Percentiles rank a stretch among this genome's conserved stretches.
phyloP scores from a whole-genome alignment of 2,329 filamentous ascomycete genomes.

The Aspergillus uvarum region DNA sequence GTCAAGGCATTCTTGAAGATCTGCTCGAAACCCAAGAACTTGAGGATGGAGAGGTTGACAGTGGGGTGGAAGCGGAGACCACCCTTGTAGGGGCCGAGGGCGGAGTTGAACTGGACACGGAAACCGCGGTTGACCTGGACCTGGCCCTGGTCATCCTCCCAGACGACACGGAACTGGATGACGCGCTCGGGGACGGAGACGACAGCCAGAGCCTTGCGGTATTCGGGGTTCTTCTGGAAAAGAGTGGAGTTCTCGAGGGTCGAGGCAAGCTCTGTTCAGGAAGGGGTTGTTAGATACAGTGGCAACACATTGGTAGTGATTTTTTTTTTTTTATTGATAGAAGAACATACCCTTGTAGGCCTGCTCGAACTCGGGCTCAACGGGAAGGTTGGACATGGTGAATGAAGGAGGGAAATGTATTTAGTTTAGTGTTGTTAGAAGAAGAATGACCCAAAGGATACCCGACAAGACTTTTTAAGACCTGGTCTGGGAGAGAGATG shows the following conservation, averaged over 20 bases:
- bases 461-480: conserved; percentile 6
- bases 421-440: conserved; percentile 1
- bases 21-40: conserved; percentile 99
- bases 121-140: conserved; percentile 92
- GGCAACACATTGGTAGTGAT: not conserved
- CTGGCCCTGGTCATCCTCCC: conserved; percentile 87
- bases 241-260: conserved; percentile 92
- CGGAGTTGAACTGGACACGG: conserved; percentile 98
- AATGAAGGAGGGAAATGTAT: conserved; percentile 8
- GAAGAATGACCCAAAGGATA: not conserved
- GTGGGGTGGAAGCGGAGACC: conserved; percentile 88
- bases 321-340: not conserved
- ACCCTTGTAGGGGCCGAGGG: conserved; percentile 96
- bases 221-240: conserved; percentile 92
- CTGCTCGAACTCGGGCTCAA: conserved; percentile 97
- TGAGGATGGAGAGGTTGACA: conserved; percentile 68
- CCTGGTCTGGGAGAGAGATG: conserved; percentile 14
- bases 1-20: conserved; percentile 99
- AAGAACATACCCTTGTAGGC: conserved; percentile 78
- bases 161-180: conserved; percentile 95
- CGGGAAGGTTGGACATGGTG: conserved; percentile 75
- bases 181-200: conserved; percentile 89
- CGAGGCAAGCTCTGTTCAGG: conserved; percentile 74
- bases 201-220: conserved; percentile 84
- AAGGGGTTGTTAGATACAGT: not conserved